Conservation (phyloP, 805 yeast species). For the Metschnikowia similis region DNA sequence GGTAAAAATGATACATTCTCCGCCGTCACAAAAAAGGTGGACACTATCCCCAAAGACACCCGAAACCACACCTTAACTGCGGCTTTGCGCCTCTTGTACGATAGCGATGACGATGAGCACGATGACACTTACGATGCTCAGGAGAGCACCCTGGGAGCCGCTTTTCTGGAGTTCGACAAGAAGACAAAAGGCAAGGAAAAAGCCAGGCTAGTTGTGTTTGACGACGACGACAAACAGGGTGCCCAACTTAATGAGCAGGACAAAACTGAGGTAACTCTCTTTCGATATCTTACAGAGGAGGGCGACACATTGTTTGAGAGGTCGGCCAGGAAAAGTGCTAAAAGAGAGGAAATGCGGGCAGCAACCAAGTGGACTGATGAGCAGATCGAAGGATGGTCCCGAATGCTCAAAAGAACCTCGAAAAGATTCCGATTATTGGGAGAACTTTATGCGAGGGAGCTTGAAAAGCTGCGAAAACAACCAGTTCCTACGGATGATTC, state of each 20-base stretch:
- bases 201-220: conserved; percentile 27
- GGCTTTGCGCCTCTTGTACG: conserved; percentile 62
- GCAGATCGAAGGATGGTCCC: conserved; percentile 91
- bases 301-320: conserved; percentile 44
- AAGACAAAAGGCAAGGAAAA: conserved; percentile 10
- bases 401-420: conserved; percentile 67
- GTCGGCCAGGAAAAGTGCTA: conserved; percentile 45
- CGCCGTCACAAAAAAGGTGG: not conserved
- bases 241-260: conserved; percentile 24
- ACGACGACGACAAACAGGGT: conserved; percentile 20
- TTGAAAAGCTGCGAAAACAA: conserved; percentile 8
- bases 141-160: conserved; percentile 35
- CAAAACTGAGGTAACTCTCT: conserved; percentile 50
- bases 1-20: conserved; percentile 21
- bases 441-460: conserved; percentile 40
- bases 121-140: conserved; percentile 72
- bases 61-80: conserved; percentile 54
- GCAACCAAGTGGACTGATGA: conserved; percentile 76
- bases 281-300: conserved; percentile 46
- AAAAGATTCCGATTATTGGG: conserved; percentile 58
- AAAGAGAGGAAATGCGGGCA: conserved; percentile 48
- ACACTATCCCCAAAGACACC: conserved; percentile 27
- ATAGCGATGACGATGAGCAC: conserved; percentile 78
- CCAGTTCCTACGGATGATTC: conserved; percentile 1
- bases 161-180: conserved; percentile 7